Conservation (phyloP, 306 rosid genomes). For the Canavalia ensiformis region DNA sequence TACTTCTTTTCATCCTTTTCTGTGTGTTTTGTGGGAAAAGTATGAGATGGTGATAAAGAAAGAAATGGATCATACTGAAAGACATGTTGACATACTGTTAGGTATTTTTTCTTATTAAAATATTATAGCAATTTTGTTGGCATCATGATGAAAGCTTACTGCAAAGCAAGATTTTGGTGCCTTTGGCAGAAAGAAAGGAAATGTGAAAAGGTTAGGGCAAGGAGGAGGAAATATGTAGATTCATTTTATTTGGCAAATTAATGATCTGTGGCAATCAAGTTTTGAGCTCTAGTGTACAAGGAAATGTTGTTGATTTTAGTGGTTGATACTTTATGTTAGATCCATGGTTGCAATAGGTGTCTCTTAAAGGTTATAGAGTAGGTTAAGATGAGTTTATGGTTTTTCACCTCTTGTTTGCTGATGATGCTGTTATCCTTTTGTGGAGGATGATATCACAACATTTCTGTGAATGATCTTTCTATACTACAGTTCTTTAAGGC, state of each 20-base stretch:
- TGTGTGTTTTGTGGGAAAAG: conserved; percentile 12
- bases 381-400: not conserved
- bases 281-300: not conserved
- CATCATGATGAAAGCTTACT: conserved; percentile 1
- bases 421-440: conserved; percentile 14
- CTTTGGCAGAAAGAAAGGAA: conserved; percentile 24
- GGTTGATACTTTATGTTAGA: conserved; percentile 35
- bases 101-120: conserved; percentile 1
- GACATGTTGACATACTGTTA: not conserved
- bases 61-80: conserved; percentile 17
- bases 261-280: conserved; percentile 13
- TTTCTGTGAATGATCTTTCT: not conserved
- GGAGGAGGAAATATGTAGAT: not conserved
- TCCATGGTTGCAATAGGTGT: not conserved
- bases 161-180: conserved; percentile 19
- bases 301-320: conserved; percentile 13
- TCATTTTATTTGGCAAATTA: conserved; percentile 17
- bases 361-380: not conserved
- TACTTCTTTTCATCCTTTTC: conserved; percentile 9
- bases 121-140: conserved; percentile 3
- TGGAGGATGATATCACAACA: conserved; percentile 8
- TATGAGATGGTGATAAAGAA: conserved; percentile 27
- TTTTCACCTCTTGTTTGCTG: conserved; percentile 9
- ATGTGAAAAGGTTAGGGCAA: conserved; percentile 17
- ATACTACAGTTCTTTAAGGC: conserved; percentile 21